Base-by-base conservation (phyloP, 305 asterid species). In the Fraxinus platypoda region DNA sequence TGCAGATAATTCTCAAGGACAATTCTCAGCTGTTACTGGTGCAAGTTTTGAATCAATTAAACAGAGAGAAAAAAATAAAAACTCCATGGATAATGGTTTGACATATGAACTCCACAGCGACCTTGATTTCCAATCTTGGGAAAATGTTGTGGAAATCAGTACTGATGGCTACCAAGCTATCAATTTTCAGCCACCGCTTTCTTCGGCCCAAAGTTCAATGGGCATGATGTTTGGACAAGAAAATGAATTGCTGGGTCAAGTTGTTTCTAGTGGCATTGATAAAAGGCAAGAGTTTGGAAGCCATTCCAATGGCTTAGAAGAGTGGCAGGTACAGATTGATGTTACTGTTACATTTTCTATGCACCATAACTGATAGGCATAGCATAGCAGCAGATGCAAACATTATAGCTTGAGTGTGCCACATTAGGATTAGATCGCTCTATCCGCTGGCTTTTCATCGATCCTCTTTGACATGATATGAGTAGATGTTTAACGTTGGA, bases 271-370 rank as follows among this genome's bases (percentile, higher is more conserved):
- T 81, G 83, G 83, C 73, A 77, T 83, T 37, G 82, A 88, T 46
- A 82, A 83, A 74, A 83, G 81, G 80, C 93, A 87, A 84, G 92
- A 89, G 78, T 83, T 81, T 68, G 85, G 81, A 82, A 83, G 70
- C 83, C 86, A 54, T 82, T 80, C 89, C 38, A 88, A 83, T 87
- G 88, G 89, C 84, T 75, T 89, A 84, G 91, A 88, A 80, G 91
- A 88, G 82, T 91, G 97, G 94, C 95, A 94, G 97, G 99, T 94
- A 91, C 75, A 23, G n/a, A 37, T 34, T 85, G 26, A 85, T 75
- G 38, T 77, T 21, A 2, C 57, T 73, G 43, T 33, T 74, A 75
- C 86, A 82, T 83, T 74, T 49, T 78, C 62, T 19, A 8, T 4
- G 30, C 19, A 77, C 41, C 46, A 64, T 28, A 30, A 23, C 8